These are phyloP conservation scores for Meredithiella fracta DNA, from an alignment of 2,329 filamentous ascomycete species.

Conservation along the genomic window DNA sequence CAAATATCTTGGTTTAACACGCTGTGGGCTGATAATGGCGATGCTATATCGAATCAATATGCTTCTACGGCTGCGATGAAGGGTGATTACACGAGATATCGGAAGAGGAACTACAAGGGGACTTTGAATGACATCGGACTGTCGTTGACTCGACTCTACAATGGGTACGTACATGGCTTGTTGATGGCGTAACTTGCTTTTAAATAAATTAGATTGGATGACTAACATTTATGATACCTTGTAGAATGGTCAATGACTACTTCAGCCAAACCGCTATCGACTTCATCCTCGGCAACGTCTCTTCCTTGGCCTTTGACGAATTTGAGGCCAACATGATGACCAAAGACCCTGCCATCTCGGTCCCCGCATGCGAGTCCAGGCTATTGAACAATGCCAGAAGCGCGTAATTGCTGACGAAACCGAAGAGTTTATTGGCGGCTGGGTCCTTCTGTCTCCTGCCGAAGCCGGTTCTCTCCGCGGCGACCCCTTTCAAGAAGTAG, in stretches of 20 bases:
- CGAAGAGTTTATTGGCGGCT: slow-evolving; percentile 77
- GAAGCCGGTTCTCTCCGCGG: slow-evolving; percentile 54
- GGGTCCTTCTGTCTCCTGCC: slow-evolving; percentile 70
- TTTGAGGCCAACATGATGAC: slow-evolving; percentile 91
- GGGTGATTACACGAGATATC: slow-evolving; percentile 85
- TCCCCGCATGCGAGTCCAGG: slow-evolving; percentile 69
- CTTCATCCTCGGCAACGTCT: slow-evolving; percentile 79
- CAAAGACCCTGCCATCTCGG: slow-evolving; percentile 76
- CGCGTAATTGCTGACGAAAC: slow-evolving; percentile 69
- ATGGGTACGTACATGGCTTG: slow-evolving; percentile 32
- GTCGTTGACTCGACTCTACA: slow-evolving; percentile 62
- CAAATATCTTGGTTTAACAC: slow-evolving; percentile 88
- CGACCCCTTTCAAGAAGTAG: slow-evolving; percentile 70
- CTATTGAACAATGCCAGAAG: slow-evolving; percentile 75
- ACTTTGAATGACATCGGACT: slow-evolving; percentile 82
- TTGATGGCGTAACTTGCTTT: neutral
- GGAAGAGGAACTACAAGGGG: slow-evolving; percentile 78
- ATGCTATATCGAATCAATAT: slow-evolving; percentile 90
- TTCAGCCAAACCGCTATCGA: slow-evolving; percentile 93
- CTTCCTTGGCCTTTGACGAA: slow-evolving; percentile 72
- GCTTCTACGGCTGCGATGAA: slow-evolving; percentile 91
- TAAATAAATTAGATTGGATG: neutral
- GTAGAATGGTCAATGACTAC: slow-evolving; percentile 91
- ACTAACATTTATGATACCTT: neutral
- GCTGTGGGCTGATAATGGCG: slow-evolving; percentile 93